Evolutionary conservation across 2,329 filamentous ascomycete species (phyloP).

Genomic region (Huntiella omanensis): DNA sequence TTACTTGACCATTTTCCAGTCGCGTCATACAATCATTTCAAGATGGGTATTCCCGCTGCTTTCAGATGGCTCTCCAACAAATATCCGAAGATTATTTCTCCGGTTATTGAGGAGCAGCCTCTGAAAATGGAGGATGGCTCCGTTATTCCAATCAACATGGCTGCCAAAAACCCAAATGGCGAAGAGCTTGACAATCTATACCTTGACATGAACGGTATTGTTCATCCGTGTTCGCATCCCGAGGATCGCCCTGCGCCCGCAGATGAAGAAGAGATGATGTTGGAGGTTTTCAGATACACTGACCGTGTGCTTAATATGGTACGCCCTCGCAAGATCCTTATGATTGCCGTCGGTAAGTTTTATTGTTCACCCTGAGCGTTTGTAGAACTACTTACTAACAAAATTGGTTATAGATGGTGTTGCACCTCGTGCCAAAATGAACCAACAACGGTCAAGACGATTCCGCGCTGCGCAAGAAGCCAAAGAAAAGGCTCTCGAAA

Average conservation of each 20-base stretch:
- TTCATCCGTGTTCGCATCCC: slow-evolving; percentile 94
- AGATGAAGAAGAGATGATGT: slow-evolving; percentile 98
- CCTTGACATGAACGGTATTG: slow-evolving; percentile 98
- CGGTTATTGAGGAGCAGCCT: slow-evolving; percentile 72
- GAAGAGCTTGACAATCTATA: slow-evolving; percentile 98
- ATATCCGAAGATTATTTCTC: slow-evolving; percentile 91
- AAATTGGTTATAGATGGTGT: slow-evolving; percentile 54
- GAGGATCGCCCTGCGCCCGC: slow-evolving; percentile 80
- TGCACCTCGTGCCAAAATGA: slow-evolving; percentile 97
- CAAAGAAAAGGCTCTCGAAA: slow-evolving; percentile 81
- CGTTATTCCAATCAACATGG: slow-evolving; percentile 68
- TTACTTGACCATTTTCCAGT: not conserved
- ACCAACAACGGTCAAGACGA: slow-evolving; percentile 89
- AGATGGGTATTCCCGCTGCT: slow-evolving; percentile 84
- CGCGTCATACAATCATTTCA: slow-evolving; percentile 13
- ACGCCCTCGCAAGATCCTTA: slow-evolving; percentile 79
- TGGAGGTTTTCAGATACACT: slow-evolving; percentile 97
- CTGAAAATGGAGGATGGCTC: slow-evolving; percentile 64
- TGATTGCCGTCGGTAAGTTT: slow-evolving; percentile 79
- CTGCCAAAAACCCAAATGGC: slow-evolving; percentile 78
- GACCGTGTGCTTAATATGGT: slow-evolving; percentile 98
- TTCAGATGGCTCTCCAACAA: slow-evolving; percentile 95
- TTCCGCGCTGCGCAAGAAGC: slow-evolving; percentile 92
- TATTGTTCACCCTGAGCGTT: not conserved
- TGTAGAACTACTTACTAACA: slow-evolving; percentile 14